Evolutionary conservation across 257 asterid genomes (phyloP).

Genomic region (Solanum ossicruentum): DNA sequence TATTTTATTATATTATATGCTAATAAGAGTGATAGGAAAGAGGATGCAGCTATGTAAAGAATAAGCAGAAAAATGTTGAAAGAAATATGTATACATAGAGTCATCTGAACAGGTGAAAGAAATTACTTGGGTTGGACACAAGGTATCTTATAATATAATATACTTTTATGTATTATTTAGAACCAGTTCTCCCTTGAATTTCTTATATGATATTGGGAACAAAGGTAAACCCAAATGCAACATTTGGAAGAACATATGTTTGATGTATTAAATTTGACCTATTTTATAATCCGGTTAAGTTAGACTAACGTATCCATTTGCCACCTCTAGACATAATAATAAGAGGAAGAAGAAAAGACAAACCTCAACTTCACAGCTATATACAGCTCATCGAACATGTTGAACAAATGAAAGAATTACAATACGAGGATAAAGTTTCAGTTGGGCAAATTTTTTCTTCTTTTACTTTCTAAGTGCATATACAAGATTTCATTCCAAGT

Average conservation of each 20-base stretch:
- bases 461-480: background rate
- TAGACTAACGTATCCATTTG: background rate
- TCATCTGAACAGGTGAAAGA: background rate
- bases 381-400: background rate
- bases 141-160: background rate
- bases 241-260: background rate
- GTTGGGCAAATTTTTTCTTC: background rate
- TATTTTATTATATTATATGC: background rate
- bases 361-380: background rate
- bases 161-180: background rate
- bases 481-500: slow-evolving; percentile 74
- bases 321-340: background rate
- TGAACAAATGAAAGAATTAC: background rate
- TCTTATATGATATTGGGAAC: background rate
- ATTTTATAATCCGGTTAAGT: background rate
- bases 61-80: background rate
- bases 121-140: background rate
- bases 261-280: background rate
- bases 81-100: background rate
- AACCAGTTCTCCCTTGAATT: background rate
- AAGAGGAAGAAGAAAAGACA: background rate
- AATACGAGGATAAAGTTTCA: background rate
- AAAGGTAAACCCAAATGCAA: background rate
- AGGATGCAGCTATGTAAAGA: background rate
- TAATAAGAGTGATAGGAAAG: background rate